phyloP scores from a whole-genome alignment of 2,329 filamentous ascomycete species.

The Cladosporium sphaerospermum region DNA sequence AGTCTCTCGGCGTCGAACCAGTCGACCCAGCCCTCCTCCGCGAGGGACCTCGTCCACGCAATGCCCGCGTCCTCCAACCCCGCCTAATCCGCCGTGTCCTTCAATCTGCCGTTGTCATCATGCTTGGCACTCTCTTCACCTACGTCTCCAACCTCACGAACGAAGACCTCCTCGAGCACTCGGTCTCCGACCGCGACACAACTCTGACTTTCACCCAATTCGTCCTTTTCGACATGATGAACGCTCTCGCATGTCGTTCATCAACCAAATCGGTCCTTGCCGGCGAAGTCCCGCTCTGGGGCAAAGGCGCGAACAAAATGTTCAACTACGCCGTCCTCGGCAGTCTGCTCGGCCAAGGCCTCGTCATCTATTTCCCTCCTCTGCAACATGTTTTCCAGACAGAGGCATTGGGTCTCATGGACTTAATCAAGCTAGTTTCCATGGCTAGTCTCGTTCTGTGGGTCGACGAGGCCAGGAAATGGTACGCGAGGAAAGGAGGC shows the following conservation, averaged over 20 bases:
- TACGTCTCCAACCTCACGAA: conserved; percentile 87
- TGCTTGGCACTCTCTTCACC: conserved; percentile 82
- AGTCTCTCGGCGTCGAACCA: conserved; percentile 90
- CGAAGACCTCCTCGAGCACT: conserved; percentile 51
- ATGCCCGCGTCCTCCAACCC: conserved; percentile 84
- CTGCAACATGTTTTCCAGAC: conserved; percentile 95
- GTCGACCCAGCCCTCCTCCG: conserved; percentile 94
- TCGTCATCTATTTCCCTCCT: conserved; percentile 92
- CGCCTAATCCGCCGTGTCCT: conserved; percentile 77
- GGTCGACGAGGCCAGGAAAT: conserved; percentile 89
- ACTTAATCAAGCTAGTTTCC: conserved; percentile 65
- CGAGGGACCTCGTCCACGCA: conserved; percentile 76
- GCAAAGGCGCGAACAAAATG: conserved; percentile 77
- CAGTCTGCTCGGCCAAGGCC: conserved; percentile 74
- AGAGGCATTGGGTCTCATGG: conserved; percentile 68
- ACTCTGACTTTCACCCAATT: conserved; percentile 99
- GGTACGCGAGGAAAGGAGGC: conserved; percentile 48
- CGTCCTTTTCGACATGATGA: conserved; percentile 99
- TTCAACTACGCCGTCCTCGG: conserved; percentile 95
- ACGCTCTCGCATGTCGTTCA: conserved; percentile 86
- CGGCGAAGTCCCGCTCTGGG: conserved; percentile 61
- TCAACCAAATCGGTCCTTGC: conserved; percentile 83
- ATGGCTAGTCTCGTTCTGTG: conserved; percentile 90
- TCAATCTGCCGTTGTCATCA: conserved; percentile 82
- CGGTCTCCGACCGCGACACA: conserved; percentile 86